These are phyloP conservation scores for Filobasidium floriforme DNA, from an alignment of 768 basidiomycete genomes.

Conservation along the genomic window DNA sequence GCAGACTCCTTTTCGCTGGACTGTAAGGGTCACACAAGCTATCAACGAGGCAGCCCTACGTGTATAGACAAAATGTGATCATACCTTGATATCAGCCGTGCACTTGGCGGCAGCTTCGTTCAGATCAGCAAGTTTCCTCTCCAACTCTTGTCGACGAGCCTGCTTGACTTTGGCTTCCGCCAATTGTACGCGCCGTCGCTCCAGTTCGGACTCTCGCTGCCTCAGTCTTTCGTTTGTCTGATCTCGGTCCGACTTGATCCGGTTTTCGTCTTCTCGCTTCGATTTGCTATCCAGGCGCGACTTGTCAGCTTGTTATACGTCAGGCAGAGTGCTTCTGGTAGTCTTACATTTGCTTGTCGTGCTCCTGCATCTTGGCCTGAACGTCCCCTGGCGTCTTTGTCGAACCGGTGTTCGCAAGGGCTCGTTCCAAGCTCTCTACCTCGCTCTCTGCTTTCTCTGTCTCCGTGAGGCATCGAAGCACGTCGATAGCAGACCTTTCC, in stretches of 20 bases:
- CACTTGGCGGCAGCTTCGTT: background rate
- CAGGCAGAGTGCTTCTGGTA: background rate
- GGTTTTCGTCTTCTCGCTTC: slow-evolving; percentile 14
- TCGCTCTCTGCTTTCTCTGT: slow-evolving; percentile 54
- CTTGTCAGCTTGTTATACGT: background rate
- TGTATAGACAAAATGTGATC: background rate
- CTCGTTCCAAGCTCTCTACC: slow-evolving; percentile 58
- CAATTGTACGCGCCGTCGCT: background rate
- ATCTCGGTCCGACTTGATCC: slow-evolving; percentile 1
- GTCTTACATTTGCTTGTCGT: slow-evolving; percentile 14
- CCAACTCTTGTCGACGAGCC: slow-evolving; percentile 1
- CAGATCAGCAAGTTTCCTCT: slow-evolving; percentile 1
- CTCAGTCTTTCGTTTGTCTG: background rate
- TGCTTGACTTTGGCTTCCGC: slow-evolving; percentile 4
- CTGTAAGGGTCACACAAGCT: too few relatives aligned
- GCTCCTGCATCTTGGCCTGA: slow-evolving; percentile 54
- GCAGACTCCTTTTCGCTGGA: slow-evolving; percentile 1
- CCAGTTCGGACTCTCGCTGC: slow-evolving; percentile 2
- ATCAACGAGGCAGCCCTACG: background rate
- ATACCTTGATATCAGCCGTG: slow-evolving; percentile 1
- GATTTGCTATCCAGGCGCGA: background rate
- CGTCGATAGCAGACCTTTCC: slow-evolving; percentile 43
- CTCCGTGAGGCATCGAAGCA: slow-evolving; percentile 40
- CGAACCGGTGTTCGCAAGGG: slow-evolving; percentile 65
- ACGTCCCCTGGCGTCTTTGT: slow-evolving; percentile 78